A percentile compares a stretch with the other conserved stretches of the same genome.
Evolutionary conservation across 2,329 filamentous ascomycete genomes (phyloP).

Genomic region (Emergomyces pasteurianus): DNA sequence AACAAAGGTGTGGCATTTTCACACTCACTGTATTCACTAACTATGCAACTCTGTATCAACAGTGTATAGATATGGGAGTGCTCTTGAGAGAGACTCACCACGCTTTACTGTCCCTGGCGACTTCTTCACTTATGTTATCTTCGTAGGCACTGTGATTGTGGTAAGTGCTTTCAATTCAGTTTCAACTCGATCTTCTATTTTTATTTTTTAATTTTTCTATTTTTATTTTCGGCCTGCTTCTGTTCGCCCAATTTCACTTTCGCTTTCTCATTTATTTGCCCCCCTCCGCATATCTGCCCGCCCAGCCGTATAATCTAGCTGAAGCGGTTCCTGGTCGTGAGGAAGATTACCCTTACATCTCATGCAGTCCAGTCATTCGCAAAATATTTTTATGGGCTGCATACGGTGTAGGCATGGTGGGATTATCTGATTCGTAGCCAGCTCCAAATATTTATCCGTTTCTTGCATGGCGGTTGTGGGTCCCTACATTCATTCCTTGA

Average conservation of each 20-base stretch:
- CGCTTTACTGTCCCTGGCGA: slow-evolving; percentile 67
- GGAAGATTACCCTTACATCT: slow-evolving; percentile 65
- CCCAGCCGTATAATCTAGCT: slow-evolving; percentile 56
- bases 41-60: slow-evolving; percentile 8
- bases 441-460: slow-evolving; percentile 37
- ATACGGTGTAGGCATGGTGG: slow-evolving; percentile 64
- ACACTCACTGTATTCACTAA: slow-evolving; percentile 17
- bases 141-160: slow-evolving; percentile 58
- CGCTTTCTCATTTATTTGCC: slow-evolving; percentile 4
- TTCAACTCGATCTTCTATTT: background rate
- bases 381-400: slow-evolving; percentile 45
- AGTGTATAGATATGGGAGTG: slow-evolving; percentile 66
- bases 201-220: too few species aligned
- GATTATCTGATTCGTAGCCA: slow-evolving; percentile 58
- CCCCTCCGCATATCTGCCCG: slow-evolving; percentile 68
- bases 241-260: slow-evolving; percentile 3
- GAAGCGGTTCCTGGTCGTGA: slow-evolving; percentile 75
- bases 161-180: slow-evolving; percentile 49
- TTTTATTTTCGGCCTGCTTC: too few species aligned
- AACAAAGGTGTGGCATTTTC: slow-evolving; percentile 8
- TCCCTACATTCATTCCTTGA: slow-evolving; percentile 48
- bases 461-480: slow-evolving; percentile 50
- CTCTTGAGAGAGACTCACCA: slow-evolving; percentile 58
- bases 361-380: slow-evolving; percentile 54
- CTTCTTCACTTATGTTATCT: slow-evolving; percentile 67